phyloP scores from a whole-genome alignment of 345 rosid genomes.

The Bruguiera gymnorhiza region DNA sequence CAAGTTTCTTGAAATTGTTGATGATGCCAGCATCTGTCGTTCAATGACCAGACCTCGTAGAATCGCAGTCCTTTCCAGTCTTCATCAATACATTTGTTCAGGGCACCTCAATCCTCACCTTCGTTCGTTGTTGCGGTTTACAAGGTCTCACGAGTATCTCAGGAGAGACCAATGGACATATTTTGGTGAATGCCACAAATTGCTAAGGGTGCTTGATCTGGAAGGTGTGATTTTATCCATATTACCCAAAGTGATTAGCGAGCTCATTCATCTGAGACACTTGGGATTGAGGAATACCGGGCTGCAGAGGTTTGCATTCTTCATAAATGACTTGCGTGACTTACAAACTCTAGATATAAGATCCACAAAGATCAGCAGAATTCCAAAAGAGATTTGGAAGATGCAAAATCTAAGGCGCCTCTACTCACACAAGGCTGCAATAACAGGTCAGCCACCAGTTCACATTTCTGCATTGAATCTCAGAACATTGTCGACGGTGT shows the following conservation, averaged over 20 bases:
- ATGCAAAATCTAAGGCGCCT: slow-evolving; percentile 20
- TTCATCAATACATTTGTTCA: slow-evolving; percentile 9
- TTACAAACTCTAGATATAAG: slow-evolving; percentile 21
- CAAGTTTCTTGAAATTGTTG: slow-evolving; percentile 21
- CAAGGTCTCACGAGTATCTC: not conserved
- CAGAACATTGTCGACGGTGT: not conserved
- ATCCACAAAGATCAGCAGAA: slow-evolving; percentile 13
- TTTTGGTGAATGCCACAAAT: slow-evolving; percentile 1
- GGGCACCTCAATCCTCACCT: slow-evolving; percentile 8
- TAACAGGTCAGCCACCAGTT: not conserved
- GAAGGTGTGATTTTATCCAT: not conserved
- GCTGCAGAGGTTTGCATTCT: not conserved
- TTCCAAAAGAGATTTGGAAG: slow-evolving; percentile 26
- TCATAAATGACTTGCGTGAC: slow-evolving; percentile 7
- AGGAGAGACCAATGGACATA: not conserved
- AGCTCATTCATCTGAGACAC: slow-evolving; percentile 23
- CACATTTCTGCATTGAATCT: not conserved
- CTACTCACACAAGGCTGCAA: slow-evolving; percentile 2
- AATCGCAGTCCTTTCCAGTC: slow-evolving; percentile 16
- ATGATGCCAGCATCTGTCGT: not conserved
- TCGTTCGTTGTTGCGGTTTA: slow-evolving; percentile 12
- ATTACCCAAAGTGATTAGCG: slow-evolving; percentile 1
- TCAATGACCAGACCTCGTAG: not conserved
- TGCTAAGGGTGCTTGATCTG: slow-evolving; percentile 24
- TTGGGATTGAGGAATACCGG: slow-evolving; percentile 15